Evolutionary conservation across 2,329 filamentous ascomycete genomes (phyloP).

Genomic region (Ceratocystis cacaofunesta): DNA sequence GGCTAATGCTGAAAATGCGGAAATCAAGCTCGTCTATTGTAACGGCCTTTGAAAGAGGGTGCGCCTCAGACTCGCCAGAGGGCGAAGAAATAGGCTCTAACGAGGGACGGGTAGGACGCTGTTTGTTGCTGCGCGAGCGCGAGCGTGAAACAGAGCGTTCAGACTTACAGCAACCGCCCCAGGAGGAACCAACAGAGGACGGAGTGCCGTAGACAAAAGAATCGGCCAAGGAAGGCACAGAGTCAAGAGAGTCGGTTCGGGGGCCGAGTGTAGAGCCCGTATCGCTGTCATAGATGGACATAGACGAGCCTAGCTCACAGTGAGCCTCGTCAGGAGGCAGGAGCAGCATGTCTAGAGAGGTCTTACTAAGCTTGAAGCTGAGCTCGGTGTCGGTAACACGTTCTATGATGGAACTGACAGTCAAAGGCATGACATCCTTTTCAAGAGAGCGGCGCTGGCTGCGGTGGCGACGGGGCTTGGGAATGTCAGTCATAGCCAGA

Average conservation of each 20-base stretch:
- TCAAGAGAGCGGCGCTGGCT: slow-evolving; percentile 35
- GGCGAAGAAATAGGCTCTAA: slow-evolving; percentile 43
- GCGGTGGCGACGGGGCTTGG: slow-evolving; percentile 26
- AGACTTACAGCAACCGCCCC: slow-evolving; percentile 24
- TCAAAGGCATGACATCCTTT: slow-evolving; percentile 26
- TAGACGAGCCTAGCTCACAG: slow-evolving; percentile 32
- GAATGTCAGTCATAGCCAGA: slow-evolving; percentile 47
- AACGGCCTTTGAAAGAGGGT: slow-evolving; percentile 35
- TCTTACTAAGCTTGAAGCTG: slow-evolving; percentile 37
- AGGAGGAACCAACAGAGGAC: slow-evolving; percentile 36
- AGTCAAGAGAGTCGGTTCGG: slow-evolving; percentile 44
- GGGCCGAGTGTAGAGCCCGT: slow-evolving; percentile 36
- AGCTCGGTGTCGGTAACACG: slow-evolving; percentile 26
- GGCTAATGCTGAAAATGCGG: slow-evolving; percentile 19
- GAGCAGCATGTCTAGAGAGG: slow-evolving; percentile 44
- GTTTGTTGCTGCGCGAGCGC: slow-evolving; percentile 19
- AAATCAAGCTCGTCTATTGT: slow-evolving; percentile 34
- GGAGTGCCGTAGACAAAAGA: slow-evolving; percentile 37
- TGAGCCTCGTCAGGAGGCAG: slow-evolving; percentile 44
- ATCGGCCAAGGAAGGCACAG: slow-evolving; percentile 43
- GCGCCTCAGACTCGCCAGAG: slow-evolving; percentile 35
- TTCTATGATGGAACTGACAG: slow-evolving; percentile 13
- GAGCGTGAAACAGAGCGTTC: slow-evolving; percentile 5
- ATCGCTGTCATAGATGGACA: slow-evolving; percentile 31
- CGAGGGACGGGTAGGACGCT: slow-evolving; percentile 31